Conservation (phyloP, 345 rosid genomes). For the Leavenworthia alabamica region DNA sequence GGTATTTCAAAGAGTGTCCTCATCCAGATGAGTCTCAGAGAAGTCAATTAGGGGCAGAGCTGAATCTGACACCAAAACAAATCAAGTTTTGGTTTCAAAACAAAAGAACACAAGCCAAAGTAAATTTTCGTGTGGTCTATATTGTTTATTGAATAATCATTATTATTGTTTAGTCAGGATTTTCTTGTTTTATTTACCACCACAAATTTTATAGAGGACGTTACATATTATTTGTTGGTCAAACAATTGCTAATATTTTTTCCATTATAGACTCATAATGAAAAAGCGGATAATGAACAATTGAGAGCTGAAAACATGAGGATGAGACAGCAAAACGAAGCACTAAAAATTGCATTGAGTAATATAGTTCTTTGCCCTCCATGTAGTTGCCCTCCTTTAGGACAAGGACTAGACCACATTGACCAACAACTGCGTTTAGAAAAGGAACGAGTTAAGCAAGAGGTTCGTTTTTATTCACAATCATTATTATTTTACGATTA, state of each 20-base stretch:
- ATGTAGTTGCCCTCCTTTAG: constrained; percentile 64
- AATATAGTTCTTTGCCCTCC: constrained; percentile 56
- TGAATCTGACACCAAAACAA: constrained; percentile 49
- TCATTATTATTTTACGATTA: background rate
- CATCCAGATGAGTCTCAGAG: constrained; percentile 71
- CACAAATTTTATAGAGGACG: background rate
- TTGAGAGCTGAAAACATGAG: constrained; percentile 53
- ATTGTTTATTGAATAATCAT: background rate
- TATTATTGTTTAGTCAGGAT: background rate
- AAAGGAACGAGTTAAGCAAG: constrained; percentile 42
- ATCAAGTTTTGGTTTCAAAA: constrained; percentile 88
- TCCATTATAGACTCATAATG: constrained; percentile 42
- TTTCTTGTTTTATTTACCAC: background rate
- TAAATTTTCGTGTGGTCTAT: background rate
- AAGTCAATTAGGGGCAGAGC: constrained; percentile 42
- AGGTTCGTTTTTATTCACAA: constrained; percentile 35
- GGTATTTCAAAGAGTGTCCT: constrained; percentile 65
- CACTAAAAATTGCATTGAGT: constrained; percentile 49
- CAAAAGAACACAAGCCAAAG: constrained; percentile 73
- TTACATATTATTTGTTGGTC: background rate
- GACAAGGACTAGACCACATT: constrained; percentile 34
- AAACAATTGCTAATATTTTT: no score
- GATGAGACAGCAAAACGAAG: constrained; percentile 46
- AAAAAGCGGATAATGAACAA: constrained; percentile 39
- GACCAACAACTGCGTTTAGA: constrained; percentile 40